Evolutionary conservation across 1,139 yeast genomes (phyloP), one percentile per base, ranked within the genome.

Genomic region (Yamadazyma taylorii): DNA sequence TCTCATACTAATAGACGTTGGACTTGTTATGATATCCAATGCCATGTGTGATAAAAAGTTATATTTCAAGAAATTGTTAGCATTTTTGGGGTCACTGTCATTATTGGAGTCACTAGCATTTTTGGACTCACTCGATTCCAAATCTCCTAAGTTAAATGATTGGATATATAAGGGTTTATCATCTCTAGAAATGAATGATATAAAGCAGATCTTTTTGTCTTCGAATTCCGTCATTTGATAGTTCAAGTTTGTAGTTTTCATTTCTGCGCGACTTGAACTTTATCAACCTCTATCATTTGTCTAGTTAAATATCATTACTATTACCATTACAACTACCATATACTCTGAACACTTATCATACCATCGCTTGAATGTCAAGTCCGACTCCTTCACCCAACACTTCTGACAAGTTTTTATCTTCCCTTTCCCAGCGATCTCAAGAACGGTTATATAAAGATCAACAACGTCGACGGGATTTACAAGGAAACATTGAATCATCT

Each of bases 41-140:
- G 85, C 80, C 83, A 81, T 80, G 52, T 81, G 85, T 12, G 84
- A 72, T 24, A 81, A 59, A 47, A 79, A 80, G 51, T 81, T 80
- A 58, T 78, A 80, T 48, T 79, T 78, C 26, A 81, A 60, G 37
- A 76, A 62, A 42, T 66, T 67, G 47, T 77, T 73, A 24, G 44
- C 34, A 17, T 45, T 35, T 12, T 24, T 19, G 13, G 19, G 12
- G 7, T 24, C 30, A 13, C 32, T 30, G 16, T n/a, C n/a, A n/a
- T n/a, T n/a, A n/a, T n/a, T n/a, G 37, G 75, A 62, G 42, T 66
- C 66, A 47, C 77, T 73, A 24, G 44, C 34, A 17, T 45, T 35
- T 12, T 24, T 19, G 13, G 19, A 11, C 4, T 24, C 30, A 13
- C 32, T 30, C 13, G 19, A 15, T 19, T 32, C 37, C 17, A 19